Base-by-base conservation (phyloP, 2,329 filamentous ascomycete genomes). In the Penicillium sp. region DNA sequence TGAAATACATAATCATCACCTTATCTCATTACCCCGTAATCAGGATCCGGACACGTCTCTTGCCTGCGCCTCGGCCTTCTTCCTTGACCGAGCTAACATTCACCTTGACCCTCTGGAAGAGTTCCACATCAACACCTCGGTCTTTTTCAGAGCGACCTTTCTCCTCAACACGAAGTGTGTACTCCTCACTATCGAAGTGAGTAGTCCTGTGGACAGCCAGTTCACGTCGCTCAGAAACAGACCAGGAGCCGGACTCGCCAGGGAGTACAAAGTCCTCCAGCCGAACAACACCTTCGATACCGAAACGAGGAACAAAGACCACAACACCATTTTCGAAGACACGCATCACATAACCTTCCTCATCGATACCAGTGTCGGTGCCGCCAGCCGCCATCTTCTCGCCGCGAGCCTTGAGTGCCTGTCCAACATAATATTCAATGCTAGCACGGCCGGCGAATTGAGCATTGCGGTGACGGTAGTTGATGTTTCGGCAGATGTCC, bases 321-420 rank as follows among this genome's bases (percentile, higher is more conserved):
- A 97, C 94, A 66, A 97, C 93, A 6, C 94, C 94, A 76, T 99
- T 99, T 71, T 90, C 92, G 75, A 99, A 99, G 49, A 99, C 89
- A 70, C 91, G 90, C 90, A 99, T 96, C 42, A 99, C 87, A 72
- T 96, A 97, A 3, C 91, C 94, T 54, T 97, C 92, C 73, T 97
- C 92, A 65, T 92, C 88, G 7, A 87, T 77, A 3, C 74, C 75
- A 2, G 66, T 61, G 54, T 75, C 71, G 5, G 68, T 67, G 14
- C 69, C 69, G 10, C 64, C 62, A 23, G 60, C 63, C 16, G 71
- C 69, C 60, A 74, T 66, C 62, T 76, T 77, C 63, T 78, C 76
- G 14, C 85, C 80, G 50, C 84, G 80, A 9, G 84, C 91, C 77
- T 94, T 94, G 52, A 99, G 87, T 11, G 93, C 92, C 77, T 99